A percentile compares a stretch with the other conserved stretches of the same genome.
phyloP scores from a whole-genome alignment of 768 basidiomycete genomes.

The Dioszegia hungarica region DNA sequence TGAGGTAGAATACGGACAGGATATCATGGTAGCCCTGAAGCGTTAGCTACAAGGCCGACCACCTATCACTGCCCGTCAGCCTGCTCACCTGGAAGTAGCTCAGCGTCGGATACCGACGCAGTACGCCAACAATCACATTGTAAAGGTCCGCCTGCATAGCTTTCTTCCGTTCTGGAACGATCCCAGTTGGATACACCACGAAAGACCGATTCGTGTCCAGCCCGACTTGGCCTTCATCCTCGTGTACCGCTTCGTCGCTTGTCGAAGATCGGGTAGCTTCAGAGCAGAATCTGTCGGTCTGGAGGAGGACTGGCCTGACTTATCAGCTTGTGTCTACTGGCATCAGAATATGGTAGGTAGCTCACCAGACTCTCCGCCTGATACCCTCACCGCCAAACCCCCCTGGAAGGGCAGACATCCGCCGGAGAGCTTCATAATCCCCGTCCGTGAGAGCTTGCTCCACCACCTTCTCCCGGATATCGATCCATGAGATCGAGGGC shows the following conservation, averaged over 20 bases:
- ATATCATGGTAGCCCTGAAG: conserved; percentile 89
- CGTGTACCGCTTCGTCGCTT: conserved; percentile 9
- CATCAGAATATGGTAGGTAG: background rate
- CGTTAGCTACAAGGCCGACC: no score
- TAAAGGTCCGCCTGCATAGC: conserved; percentile 63
- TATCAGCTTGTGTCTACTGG: no score
- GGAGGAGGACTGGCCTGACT: conserved; percentile 14
- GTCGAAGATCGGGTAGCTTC: background rate
- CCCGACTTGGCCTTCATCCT: conserved; percentile 77
- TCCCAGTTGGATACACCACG: conserved; percentile 76
- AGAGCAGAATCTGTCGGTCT: conserved; percentile 16
- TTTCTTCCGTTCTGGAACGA: conserved; percentile 48
- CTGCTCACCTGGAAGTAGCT: conserved; percentile 77
- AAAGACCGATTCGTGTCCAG: conserved; percentile 91
- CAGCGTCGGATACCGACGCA: conserved; percentile 66
- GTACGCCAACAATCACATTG: conserved; percentile 66
- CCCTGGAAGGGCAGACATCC: conserved; percentile 39
- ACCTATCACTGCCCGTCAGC: no score
- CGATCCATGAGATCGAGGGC: conserved; percentile 17
- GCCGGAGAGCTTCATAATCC: conserved; percentile 31
- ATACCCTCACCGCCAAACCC: conserved; percentile 46
- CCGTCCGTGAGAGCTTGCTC: conserved; percentile 27
- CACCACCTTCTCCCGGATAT: conserved; percentile 28
- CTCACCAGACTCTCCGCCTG: conserved; percentile 46
- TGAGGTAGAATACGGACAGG: conserved; percentile 63